Conservation (phyloP, 495 filamentous ascomycete species). For the Astrothelium macrocarpum region DNA sequence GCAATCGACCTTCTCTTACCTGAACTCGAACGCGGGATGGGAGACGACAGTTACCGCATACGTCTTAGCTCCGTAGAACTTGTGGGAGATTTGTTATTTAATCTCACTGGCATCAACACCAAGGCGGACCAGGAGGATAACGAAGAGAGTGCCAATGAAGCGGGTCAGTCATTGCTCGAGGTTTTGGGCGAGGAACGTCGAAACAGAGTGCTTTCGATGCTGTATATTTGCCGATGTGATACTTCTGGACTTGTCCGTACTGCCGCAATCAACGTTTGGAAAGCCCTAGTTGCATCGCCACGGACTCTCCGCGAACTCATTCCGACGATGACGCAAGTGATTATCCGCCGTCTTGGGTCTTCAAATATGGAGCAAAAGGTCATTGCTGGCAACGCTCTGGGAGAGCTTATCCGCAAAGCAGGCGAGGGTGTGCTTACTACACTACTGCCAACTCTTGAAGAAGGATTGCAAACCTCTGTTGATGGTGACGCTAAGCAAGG, state of each 20-base stretch:
- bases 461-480: conserved; percentile 76
- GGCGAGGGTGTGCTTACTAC: conserved; percentile 86
- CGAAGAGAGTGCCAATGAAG: conserved; percentile 70
- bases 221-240: conserved; percentile 97
- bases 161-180: conserved; percentile 82
- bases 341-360: conserved; percentile 88
- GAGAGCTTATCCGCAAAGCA: conserved; percentile 92
- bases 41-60: conserved; percentile 92
- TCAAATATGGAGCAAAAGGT: conserved; percentile 97
- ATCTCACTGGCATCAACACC: conserved; percentile 86
- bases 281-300: conserved; percentile 87
- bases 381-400: conserved; percentile 92
- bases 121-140: conserved; percentile 71
- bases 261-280: conserved; percentile 90
- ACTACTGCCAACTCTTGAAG: conserved; percentile 82
- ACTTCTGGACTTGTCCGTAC: conserved; percentile 85
- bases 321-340: conserved; percentile 83
- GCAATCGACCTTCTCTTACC: conserved; percentile 90
- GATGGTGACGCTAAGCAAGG: conserved; percentile 94
- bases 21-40: conserved; percentile 88
- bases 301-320: conserved; percentile 89
- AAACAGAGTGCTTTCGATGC: conserved; percentile 85
- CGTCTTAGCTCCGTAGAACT: conserved; percentile 95
- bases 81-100: conserved; percentile 94
- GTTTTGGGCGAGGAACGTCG: conserved; percentile 90